Evolutionary conservation across 306 rosid genomes (phyloP).

Genomic region (Vigna unguiculata): DNA sequence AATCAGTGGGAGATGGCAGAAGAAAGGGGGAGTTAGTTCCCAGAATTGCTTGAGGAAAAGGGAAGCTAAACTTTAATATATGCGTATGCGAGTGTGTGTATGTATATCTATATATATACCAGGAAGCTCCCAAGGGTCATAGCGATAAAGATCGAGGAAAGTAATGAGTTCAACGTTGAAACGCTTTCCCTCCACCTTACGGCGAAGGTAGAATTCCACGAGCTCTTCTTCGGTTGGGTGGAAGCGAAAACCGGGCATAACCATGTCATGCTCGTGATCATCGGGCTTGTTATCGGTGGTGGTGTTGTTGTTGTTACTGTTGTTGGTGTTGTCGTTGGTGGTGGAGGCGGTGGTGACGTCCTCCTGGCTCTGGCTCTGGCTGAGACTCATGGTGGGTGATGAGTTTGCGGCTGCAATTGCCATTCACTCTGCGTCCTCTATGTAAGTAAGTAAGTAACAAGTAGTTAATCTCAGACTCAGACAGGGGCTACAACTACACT

Average conservation of each 20-base stretch:
- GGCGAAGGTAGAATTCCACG: constrained; percentile 99
- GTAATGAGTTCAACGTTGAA: constrained; percentile 98
- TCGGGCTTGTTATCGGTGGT: constrained; percentile 39
- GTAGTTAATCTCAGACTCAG: constrained; percentile 3
- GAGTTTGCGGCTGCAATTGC: constrained; percentile 66
- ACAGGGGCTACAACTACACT: constrained; percentile 28
- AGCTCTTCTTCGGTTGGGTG: constrained; percentile 98
- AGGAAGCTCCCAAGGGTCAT: constrained; percentile 99
- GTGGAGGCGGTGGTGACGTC: constrained; percentile 41
- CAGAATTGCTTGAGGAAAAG: constrained; percentile 49
- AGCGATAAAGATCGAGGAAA: constrained; percentile 99
- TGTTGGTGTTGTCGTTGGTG: constrained; percentile 31
- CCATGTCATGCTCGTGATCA: constrained; percentile 88
- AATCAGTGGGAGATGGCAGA: constrained; percentile 23
- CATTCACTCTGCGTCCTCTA: constrained; percentile 49
- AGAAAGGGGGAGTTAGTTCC: constrained; percentile 3
- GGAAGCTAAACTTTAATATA: constrained; percentile 35
- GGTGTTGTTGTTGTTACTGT: background rate
- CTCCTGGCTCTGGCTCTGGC: constrained; percentile 52
- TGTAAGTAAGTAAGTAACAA: constrained; percentile 5
- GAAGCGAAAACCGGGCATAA: constrained; percentile 97
- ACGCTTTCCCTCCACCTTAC: constrained; percentile 99
- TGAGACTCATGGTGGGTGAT: constrained; percentile 54
- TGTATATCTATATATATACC: constrained; percentile 51
- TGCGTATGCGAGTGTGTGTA: too few species aligned